Evolutionary conservation across 2,329 filamentous ascomycete species (phyloP), one percentile per base, ranked within the genome.

Genomic region (Aspergillus aculeatus): DNA sequence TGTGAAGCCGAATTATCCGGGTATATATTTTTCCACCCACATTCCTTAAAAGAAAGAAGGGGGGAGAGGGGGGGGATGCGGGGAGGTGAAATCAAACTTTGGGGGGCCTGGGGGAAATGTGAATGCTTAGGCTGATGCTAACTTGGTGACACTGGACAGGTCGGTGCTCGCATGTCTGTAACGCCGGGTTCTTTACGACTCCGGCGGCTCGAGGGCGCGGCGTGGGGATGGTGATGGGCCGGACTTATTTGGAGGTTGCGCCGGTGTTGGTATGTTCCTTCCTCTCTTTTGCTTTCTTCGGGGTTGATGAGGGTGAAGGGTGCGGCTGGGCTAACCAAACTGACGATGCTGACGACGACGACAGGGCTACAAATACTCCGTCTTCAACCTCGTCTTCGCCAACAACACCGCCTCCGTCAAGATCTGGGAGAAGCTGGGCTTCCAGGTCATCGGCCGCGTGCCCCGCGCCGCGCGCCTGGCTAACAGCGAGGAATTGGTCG

Each of bases 1-100:
- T 72, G 64, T 75, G 31, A 77, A 77, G 65, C 74, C 75, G 31
- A 77, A 77, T 69, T 77, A 77, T 72, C 75, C 75, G 16, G 74
- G 74, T 76, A 59, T 76, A 59, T 68, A 12, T 47, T 58, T 41
- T 50, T n/a, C 50, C 44, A n/a, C n/a, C n/a, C n/a, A n/a, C n/a
- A n/a, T n/a, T n/a, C n/a, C n/a, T n/a, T n/a, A n/a, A n/a, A n/a
- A n/a, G n/a, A n/a, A n/a, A n/a, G n/a, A n/a, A n/a, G n/a, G n/a
- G n/a, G n/a, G n/a, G n/a, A n/a, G n/a, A n/a, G n/a, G n/a, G n/a
- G n/a, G n/a, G n/a, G n/a, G n/a, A n/a, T n/a, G n/a, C n/a, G n/a
- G n/a, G n/a, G n/a, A n/a, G n/a, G n/a, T n/a, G n/a, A n/a, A n/a
- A n/a, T n/a, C n/a, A n/a, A n/a, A n/a, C n/a, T n/a, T n/a, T n/a